phyloP scores from a whole-genome alignment of 768 basidiomycete species.

The Auriculariales sp. region DNA sequence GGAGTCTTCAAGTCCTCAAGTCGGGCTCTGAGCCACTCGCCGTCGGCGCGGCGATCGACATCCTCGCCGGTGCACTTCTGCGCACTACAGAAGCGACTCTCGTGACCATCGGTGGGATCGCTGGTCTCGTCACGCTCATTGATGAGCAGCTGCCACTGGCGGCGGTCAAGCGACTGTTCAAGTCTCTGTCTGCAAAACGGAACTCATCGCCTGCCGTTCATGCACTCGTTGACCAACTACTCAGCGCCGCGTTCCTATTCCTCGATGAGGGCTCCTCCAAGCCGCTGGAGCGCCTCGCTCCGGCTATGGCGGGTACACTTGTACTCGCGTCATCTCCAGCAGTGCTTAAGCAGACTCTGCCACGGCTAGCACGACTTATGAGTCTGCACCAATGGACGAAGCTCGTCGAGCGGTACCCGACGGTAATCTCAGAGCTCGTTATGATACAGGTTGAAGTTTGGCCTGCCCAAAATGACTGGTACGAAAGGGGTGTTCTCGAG shows the following conservation, averaged over 20 bases:
- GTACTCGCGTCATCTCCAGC: neutral
- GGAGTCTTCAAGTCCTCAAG: neutral
- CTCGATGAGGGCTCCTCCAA: neutral
- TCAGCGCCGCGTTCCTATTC: neutral
- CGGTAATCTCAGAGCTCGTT: neutral
- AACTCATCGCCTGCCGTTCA: no score
- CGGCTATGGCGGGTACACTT: neutral
- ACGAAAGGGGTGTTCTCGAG: neutral
- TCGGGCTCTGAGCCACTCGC: neutral
- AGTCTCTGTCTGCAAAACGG: neutral
- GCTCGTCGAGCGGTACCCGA: neutral
- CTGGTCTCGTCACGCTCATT: neutral
- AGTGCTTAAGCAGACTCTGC: neutral
- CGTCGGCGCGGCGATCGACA: neutral
- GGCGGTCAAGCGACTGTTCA: neutral
- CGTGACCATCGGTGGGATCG: neutral
- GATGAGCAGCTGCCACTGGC: neutral
- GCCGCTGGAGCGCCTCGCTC: neutral
- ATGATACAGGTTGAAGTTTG: neutral
- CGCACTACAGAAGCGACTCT: neutral
- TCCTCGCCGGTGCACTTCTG: neutral
- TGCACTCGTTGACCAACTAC: neutral
- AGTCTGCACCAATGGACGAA: neutral
- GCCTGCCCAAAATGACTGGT: neutral
- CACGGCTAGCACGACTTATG: neutral